Percentiles rank a stretch among this genome's conserved stretches.
Conservation (phyloP, 2,329 filamentous ascomycete species). For the Mariannaea elegans region DNA sequence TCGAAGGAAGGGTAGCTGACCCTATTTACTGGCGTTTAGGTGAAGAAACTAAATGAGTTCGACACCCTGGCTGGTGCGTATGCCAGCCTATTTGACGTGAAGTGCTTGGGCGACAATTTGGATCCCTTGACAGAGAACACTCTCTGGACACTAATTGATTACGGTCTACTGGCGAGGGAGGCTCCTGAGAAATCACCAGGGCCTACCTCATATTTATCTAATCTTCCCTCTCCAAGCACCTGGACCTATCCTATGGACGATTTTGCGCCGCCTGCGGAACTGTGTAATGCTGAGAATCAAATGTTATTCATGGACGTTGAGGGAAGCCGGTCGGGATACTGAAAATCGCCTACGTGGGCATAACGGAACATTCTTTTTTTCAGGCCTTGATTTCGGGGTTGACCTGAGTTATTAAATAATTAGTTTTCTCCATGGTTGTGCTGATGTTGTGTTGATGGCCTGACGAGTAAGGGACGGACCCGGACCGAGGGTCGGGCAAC, state of each 20-base stretch:
- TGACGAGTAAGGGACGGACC: too few relatives aligned
- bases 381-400: too few relatives aligned
- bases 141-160: conserved; percentile 25
- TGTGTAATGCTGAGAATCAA: not conserved
- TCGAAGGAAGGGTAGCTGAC: not conserved
- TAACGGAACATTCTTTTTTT: too few relatives aligned
- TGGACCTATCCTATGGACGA: conserved; percentile 9
- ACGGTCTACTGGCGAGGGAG: conserved; percentile 17
- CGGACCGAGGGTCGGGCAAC: too few relatives aligned
- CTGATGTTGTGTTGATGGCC: too few relatives aligned
- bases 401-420: too few relatives aligned
- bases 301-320: not conserved
- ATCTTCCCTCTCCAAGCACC: conserved; percentile 15
- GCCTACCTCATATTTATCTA: conserved; percentile 7
- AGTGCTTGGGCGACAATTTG: conserved; percentile 11
- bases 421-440: too few relatives aligned
- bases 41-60: conserved; percentile 11
- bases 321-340: not conserved
- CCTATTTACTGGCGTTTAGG: not conserved
- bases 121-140: conserved; percentile 12
- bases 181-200: conserved; percentile 3
- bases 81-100: conserved; percentile 13
- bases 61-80: not conserved
- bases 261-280: not conserved
- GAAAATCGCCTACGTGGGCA: not conserved